These are phyloP conservation scores for Gremmenia infestans DNA, from an alignment of 2,329 filamentous ascomycete species.

Conservation along the genomic window DNA sequence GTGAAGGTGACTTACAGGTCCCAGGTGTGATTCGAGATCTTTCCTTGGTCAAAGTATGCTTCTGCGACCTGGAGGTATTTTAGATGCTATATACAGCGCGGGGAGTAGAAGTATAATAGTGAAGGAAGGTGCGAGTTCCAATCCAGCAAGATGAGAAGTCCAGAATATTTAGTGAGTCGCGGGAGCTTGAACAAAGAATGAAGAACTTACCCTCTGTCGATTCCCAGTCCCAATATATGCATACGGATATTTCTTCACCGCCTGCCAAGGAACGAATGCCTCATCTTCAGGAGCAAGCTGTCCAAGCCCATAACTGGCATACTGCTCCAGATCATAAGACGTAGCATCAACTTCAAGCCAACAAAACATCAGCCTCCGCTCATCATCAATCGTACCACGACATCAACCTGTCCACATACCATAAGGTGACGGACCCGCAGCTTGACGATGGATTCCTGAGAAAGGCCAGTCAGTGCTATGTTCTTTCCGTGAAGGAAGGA, in stretches of 20 bases:
- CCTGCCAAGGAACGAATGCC: constrained; percentile 46
- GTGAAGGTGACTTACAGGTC: constrained; percentile 57
- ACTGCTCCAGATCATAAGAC: neutral
- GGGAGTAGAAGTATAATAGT: neutral
- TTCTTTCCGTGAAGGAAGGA: too few species aligned
- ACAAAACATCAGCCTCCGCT: neutral
- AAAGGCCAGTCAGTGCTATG: neutral
- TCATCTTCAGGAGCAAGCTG: constrained; percentile 26
- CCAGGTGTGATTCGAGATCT: constrained; percentile 62
- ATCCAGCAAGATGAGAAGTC: neutral
- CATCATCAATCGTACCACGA: too few species aligned
- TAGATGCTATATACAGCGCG: neutral
- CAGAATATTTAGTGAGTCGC: neutral
- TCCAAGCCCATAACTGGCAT: constrained; percentile 14
- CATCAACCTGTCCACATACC: neutral
- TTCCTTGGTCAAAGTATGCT: constrained; percentile 49
- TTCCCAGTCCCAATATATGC: constrained; percentile 53
- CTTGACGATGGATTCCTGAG: neutral
- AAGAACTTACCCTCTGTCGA: constrained; percentile 39
- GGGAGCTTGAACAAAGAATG: neutral
- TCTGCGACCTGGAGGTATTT: constrained; percentile 18
- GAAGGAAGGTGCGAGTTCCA: neutral
- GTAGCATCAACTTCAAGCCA: neutral
- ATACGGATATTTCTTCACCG: constrained; percentile 54
- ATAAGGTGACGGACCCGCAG: neutral